Conservation (phyloP, 2,329 filamentous ascomycete genomes). For the Fonsecaea pugnacius region DNA sequence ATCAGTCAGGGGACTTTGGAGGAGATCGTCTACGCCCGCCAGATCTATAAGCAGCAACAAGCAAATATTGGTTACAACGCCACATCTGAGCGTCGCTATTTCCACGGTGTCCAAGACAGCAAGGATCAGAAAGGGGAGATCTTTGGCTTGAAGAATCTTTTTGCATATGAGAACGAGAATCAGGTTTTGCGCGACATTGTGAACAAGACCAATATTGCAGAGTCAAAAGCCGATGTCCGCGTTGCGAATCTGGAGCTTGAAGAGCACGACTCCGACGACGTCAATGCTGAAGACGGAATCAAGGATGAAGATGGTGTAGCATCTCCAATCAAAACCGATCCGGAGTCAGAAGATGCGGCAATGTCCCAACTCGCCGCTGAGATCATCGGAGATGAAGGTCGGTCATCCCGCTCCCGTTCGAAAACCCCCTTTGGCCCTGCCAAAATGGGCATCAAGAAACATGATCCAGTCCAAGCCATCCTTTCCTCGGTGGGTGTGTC, state of each 20-base stretch:
- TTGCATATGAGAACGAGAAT: constrained; percentile 73
- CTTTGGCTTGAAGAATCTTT: constrained; percentile 85
- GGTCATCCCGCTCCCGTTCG: constrained; percentile 52
- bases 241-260: constrained; percentile 77
- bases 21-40: constrained; percentile 93
- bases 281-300: constrained; percentile 36
- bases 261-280: constrained; percentile 62
- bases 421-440: constrained; percentile 43
- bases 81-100: constrained; percentile 89
- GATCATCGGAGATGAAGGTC: constrained; percentile 56
- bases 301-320: constrained; percentile 35
- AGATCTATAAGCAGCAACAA: constrained; percentile 99
- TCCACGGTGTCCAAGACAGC: constrained; percentile 88
- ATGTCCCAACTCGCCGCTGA: constrained; percentile 73
- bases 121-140: constrained; percentile 86
- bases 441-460: constrained; percentile 44
- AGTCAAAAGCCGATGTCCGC: constrained; percentile 81
- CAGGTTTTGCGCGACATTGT: constrained; percentile 91
- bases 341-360: constrained; percentile 64
- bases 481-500: constrained; percentile 84
- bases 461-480: constrained; percentile 85
- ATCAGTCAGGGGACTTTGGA: constrained; percentile 92
- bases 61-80: constrained; percentile 97
- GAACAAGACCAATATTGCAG: constrained; percentile 96
- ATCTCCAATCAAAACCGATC: constrained; percentile 33